phyloP scores from a whole-genome alignment of 805 yeast species.

The Zygotorulaspora chibaensis region DNA sequence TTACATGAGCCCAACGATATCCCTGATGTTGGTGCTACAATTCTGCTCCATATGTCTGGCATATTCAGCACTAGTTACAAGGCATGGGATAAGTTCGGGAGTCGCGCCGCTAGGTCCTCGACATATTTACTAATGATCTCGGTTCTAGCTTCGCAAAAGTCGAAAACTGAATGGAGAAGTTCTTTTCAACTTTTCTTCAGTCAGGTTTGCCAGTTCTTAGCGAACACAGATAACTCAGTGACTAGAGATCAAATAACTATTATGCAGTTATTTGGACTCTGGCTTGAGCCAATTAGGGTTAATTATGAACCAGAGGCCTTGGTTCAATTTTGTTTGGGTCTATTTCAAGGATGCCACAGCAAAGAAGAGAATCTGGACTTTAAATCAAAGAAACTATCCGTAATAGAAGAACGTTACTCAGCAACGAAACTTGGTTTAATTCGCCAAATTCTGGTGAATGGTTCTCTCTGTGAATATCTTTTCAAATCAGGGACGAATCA shows the following conservation, averaged over 20 bases:
- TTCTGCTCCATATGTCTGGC: conserved; percentile 44
- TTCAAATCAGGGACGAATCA: conserved; percentile 14
- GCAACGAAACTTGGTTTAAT: conserved; percentile 58
- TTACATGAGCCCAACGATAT: conserved; percentile 26
- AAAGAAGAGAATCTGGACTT: conserved; percentile 16
- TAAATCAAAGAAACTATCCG: conserved; percentile 9
- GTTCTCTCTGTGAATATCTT: conserved; percentile 21
- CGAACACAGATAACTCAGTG: conserved; percentile 43
- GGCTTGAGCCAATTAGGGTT: conserved; percentile 41
- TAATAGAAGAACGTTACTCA: conserved; percentile 47
- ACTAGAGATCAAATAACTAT: conserved; percentile 61
- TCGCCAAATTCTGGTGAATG: conserved; percentile 47
- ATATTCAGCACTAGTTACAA: conserved; percentile 46
- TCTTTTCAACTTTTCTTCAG: conserved; percentile 33
- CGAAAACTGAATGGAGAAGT: conserved; percentile 24
- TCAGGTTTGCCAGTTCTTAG: conserved; percentile 42
- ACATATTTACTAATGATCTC: conserved; percentile 47
- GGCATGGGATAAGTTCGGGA: conserved; percentile 59
- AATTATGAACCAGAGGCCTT: conserved; percentile 17
- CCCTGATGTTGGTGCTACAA: conserved; percentile 49
- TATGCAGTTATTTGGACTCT: conserved; percentile 55
- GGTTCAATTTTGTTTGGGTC: conserved; percentile 15
- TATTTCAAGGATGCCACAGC: conserved; percentile 24
- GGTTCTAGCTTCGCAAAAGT: conserved; percentile 23
- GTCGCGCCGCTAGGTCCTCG: conserved; percentile 59